Percentiles rank a stretch among this genome's conserved stretches.
phyloP scores from a whole-genome alignment of 768 basidiomycete genomes.

The Trametes punicea region DNA sequence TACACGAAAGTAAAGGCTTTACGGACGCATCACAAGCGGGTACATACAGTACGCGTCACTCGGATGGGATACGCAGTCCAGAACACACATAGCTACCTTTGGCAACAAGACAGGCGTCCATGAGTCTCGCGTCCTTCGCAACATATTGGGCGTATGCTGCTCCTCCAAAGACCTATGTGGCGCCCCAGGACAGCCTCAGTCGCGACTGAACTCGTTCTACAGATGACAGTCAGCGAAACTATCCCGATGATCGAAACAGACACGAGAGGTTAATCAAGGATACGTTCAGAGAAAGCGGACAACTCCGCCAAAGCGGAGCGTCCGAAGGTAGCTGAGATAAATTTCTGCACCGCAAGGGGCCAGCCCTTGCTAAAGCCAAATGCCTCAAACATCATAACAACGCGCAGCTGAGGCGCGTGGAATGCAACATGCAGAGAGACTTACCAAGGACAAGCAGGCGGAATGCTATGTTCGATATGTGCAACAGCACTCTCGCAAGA shows the following conservation, averaged over 20 bases:
- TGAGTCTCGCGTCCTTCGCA: too few species aligned
- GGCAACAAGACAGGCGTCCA: too few species aligned
- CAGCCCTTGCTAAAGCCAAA: slow-evolving; percentile 78
- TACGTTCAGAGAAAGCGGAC: slow-evolving; percentile 45
- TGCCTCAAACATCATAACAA: slow-evolving; percentile 83
- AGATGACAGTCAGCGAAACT: not conserved
- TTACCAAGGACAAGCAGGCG: not conserved
- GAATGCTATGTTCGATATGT: not conserved
- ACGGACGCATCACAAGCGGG: too few species aligned
- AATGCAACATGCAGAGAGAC: not conserved
- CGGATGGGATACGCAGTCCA: too few species aligned
- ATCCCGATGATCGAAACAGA: too few species aligned
- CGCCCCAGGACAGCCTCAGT: too few species aligned
- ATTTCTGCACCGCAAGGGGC: slow-evolving; percentile 68
- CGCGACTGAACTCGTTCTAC: not conserved
- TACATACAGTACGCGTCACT: too few species aligned
- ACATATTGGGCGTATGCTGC: too few species aligned
- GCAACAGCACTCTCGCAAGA: too few species aligned
- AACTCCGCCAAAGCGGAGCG: slow-evolving; percentile 38
- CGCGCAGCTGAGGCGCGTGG: not conserved
- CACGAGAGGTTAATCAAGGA: not conserved
- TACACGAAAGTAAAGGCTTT: too few species aligned
- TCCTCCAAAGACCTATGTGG: too few species aligned
- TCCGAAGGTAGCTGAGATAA: slow-evolving; percentile 91
- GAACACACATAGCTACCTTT: too few species aligned